Evolutionary conservation across 768 basidiomycete species (phyloP).

Genomic region (Leccinum uliginosum): DNA sequence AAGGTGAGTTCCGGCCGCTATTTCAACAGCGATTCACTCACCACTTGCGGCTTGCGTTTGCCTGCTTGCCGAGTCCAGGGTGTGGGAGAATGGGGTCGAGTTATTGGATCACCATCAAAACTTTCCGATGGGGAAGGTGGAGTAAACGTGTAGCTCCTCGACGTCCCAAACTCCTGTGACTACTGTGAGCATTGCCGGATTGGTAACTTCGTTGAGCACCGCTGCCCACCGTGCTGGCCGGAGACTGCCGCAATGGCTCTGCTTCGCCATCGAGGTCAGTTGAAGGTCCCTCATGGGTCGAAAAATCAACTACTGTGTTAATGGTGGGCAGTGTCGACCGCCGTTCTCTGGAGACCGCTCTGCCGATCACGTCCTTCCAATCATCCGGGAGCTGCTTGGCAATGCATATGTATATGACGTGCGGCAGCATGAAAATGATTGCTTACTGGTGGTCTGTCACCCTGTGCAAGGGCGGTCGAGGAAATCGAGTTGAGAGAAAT

Average conservation of each 20-base stretch:
- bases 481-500: conserved; percentile 28
- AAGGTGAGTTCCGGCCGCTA: background rate
- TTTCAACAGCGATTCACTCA: conserved; percentile 12
- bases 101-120: conserved; percentile 31
- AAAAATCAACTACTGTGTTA: conserved; percentile 30
- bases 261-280: conserved; percentile 23
- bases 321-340: conserved; percentile 30
- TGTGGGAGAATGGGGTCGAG: conserved; percentile 34
- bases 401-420: conserved; percentile 1
- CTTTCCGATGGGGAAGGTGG: conserved; percentile 34
- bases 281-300: conserved; percentile 22
- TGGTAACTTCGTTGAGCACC: conserved; percentile 24
- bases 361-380: conserved; percentile 34
- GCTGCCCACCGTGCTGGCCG: conserved; percentile 31
- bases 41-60: conserved; percentile 26
- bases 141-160: conserved; percentile 29
- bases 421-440: background rate
- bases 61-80: conserved; percentile 26
- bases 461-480: conserved; percentile 12
- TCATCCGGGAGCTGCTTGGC: conserved; percentile 30
- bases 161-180: conserved; percentile 31
- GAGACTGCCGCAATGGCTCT: conserved; percentile 31
- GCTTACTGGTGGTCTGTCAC: conserved; percentile 32
- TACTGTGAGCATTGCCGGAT: conserved; percentile 23
- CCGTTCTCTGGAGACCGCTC: conserved; percentile 30